Percentiles rank a stretch among this genome's conserved stretches.
These are phyloP conservation scores for Saccharomycopsis sp. DNA, from an alignment of 805 yeast genomes.

Conservation along the genomic window DNA sequence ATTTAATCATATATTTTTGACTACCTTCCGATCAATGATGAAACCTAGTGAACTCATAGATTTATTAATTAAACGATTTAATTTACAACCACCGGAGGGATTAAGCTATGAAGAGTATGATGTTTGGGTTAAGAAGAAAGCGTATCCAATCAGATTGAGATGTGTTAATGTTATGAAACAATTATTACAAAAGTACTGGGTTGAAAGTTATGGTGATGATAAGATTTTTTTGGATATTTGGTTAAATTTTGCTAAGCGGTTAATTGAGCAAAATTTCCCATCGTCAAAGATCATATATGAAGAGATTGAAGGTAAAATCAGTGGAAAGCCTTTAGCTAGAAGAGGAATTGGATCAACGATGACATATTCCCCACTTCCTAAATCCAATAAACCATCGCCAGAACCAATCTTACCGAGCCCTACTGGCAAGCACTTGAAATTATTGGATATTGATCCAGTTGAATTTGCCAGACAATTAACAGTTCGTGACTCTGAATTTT, in stretches of 20 bases:
- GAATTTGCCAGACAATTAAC: constrained; percentile 84
- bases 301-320: constrained; percentile 32
- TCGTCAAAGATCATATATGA: constrained; percentile 36
- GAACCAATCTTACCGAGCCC: constrained; percentile 14
- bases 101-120: constrained; percentile 75
- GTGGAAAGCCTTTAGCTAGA: constrained; percentile 5
- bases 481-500: constrained; percentile 63
- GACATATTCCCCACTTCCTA: constrained; percentile 12
- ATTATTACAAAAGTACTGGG: constrained; percentile 67
- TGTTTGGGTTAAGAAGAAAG: constrained; percentile 66
- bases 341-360: constrained; percentile 10
- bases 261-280: constrained; percentile 36
- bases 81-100: constrained; percentile 79
- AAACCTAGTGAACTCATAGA: constrained; percentile 56
- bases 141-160: constrained; percentile 56
- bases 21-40: constrained; percentile 72
- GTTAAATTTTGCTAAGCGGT: constrained; percentile 34
- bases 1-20: constrained; percentile 61
- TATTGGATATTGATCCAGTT: constrained; percentile 62
- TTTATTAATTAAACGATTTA: constrained; percentile 56
- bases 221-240: constrained; percentile 33
- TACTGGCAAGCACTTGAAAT: constrained; percentile 33
- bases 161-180: constrained; percentile 61
- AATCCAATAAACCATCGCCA: constrained; percentile 17
- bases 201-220: constrained; percentile 44